phyloP scores from a whole-genome alignment of 495 filamentous ascomycete species.

The Talaromyces adpressus region DNA sequence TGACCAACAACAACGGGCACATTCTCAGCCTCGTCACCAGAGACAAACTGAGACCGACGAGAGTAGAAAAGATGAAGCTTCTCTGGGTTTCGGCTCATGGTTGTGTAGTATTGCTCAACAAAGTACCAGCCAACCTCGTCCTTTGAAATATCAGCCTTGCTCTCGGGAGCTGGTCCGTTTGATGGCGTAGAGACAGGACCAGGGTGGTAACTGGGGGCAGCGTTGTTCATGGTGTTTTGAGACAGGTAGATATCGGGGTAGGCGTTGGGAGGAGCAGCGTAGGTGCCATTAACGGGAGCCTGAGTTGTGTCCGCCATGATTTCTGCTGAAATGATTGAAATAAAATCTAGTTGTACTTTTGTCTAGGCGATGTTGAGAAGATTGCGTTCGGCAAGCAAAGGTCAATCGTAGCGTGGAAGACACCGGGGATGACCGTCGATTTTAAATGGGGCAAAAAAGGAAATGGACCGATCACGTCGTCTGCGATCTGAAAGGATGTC shows the following conservation, averaged over 20 bases:
- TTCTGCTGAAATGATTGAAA: background rate
- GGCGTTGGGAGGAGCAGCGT: conserved; percentile 34
- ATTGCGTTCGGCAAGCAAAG: background rate
- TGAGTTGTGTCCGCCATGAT: conserved; percentile 39
- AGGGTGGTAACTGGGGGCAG: conserved; percentile 37
- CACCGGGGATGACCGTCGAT: background rate
- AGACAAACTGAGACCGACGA: conserved; percentile 75
- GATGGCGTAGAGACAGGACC: conserved; percentile 38
- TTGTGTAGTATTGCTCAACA: conserved; percentile 98
- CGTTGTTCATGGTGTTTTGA: conserved; percentile 18
- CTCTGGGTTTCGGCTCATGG: conserved; percentile 85
- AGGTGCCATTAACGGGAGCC: conserved; percentile 40
- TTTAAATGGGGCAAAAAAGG: background rate
- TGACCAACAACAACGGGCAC: conserved; percentile 77
- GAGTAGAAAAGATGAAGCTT: conserved; percentile 87
- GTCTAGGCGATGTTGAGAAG: background rate
- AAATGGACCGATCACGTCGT: background rate
- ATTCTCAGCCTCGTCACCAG: conserved; percentile 80
- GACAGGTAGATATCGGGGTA: conserved; percentile 31
- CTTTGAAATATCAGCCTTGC: conserved; percentile 50
- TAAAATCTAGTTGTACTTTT: background rate
- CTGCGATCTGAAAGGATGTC: background rate
- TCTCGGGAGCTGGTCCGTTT: conserved; percentile 31
- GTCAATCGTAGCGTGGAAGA: background rate
- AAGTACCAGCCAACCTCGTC: conserved; percentile 99